phyloP scores from a whole-genome alignment of 139 green algal genomes.

The Bryopsis sp. region DNA sequence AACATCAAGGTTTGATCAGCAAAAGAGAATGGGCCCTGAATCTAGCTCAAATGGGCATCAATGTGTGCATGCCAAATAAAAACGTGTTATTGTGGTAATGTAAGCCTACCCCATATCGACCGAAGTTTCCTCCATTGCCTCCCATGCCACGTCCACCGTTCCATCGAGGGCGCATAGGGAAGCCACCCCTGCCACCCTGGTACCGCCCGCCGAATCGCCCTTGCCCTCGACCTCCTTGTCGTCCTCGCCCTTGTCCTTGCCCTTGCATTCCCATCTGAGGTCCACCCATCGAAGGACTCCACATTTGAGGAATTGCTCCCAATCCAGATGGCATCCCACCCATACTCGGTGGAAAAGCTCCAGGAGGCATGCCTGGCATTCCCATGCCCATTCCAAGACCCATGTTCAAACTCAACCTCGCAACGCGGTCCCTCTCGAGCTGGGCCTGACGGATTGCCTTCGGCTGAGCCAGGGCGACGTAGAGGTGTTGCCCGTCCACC shows the following conservation, averaged over 20 bases:
- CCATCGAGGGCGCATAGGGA: too few relatives aligned
- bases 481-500: slow-evolving; percentile 83
- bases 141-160: too few relatives aligned
- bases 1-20: too few relatives aligned
- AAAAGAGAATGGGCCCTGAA: too few relatives aligned
- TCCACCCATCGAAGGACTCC: background rate
- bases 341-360: background rate
- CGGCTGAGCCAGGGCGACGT: slow-evolving; percentile 83
- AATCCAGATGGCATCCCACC: too few relatives aligned
- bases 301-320: too few relatives aligned
- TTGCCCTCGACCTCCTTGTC: background rate
- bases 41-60: too few relatives aligned
- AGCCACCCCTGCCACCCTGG: background rate
- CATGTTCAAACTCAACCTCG: background rate
- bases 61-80: too few relatives aligned
- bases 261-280: background rate
- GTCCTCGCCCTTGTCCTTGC: background rate
- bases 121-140: too few relatives aligned
- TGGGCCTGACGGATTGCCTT: slow-evolving; percentile 31
- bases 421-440: background rate
- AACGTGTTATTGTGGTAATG: too few relatives aligned
- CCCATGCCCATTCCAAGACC: slow-evolving; percentile 17
- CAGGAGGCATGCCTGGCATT: background rate
- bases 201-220: background rate
- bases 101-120: too few relatives aligned